phyloP scores from a whole-genome alignment of 2,329 filamentous ascomycete species.

The Cucurbitaria berberidis region DNA sequence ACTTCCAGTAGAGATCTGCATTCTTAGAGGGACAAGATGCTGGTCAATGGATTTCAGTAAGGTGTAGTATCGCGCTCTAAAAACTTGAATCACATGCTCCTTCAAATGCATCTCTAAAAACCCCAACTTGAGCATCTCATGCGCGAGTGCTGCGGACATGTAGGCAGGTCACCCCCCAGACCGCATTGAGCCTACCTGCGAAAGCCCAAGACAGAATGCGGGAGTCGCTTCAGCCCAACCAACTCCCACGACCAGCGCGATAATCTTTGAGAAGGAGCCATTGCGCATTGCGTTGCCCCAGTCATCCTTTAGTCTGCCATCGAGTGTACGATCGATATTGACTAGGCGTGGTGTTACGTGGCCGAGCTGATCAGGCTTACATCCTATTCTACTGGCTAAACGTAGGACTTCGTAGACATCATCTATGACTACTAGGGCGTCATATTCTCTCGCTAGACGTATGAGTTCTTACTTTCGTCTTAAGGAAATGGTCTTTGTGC shows the following conservation, averaged over 20 bases:
- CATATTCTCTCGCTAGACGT: conserved; percentile 71
- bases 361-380: conserved; percentile 14
- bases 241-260: conserved; percentile 63
- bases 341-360: conserved; percentile 69
- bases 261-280: conserved; percentile 81
- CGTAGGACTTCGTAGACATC: conserved; percentile 63
- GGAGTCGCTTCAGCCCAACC: conserved; percentile 79
- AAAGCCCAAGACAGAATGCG: conserved; percentile 62
- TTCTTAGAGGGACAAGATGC: conserved; percentile 65
- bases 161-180: conserved; percentile 64
- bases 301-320: conserved; percentile 58
- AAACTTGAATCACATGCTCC: conserved; percentile 58
- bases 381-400: conserved; percentile 76
- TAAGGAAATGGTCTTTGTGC: conserved; percentile 76
- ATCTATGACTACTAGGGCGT: conserved; percentile 77
- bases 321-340: conserved; percentile 74
- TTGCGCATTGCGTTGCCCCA: conserved; percentile 84
- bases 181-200: conserved; percentile 57
- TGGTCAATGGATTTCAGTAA: conserved; percentile 63
- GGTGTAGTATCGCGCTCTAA: conserved; percentile 55
- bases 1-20: conserved; percentile 47
- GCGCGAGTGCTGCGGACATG: conserved; percentile 59
- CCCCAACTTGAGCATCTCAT: conserved; percentile 57
- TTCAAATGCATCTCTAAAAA: conserved; percentile 58
- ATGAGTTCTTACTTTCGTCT: conserved; percentile 70